These are phyloP conservation scores for Paracorniculantispora psalliotae DNA, from an alignment of 2,329 filamentous ascomycete species.

Conservation along the genomic window DNA sequence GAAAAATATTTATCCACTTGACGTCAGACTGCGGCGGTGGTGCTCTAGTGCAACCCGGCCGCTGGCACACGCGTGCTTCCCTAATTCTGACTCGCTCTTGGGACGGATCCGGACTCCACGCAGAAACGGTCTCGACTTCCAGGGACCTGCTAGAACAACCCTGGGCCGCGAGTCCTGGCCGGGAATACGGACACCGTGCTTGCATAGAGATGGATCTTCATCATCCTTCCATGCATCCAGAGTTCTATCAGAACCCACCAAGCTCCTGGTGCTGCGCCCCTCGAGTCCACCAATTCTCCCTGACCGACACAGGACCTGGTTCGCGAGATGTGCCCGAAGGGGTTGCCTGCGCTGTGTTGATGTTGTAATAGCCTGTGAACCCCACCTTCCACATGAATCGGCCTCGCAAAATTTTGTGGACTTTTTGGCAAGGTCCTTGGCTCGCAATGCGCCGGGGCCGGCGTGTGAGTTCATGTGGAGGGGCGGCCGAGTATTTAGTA, in stretches of 20 bases:
- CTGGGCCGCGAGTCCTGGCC: neutral
- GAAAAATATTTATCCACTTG: conserved; percentile 8
- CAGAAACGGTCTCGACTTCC: conserved; percentile 8
- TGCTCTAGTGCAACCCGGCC: neutral
- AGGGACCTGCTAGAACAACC: neutral
- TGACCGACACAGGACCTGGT: neutral
- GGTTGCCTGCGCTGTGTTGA: neutral
- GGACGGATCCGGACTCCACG: conserved; percentile 2
- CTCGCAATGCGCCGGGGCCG: neutral
- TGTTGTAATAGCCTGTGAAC: neutral
- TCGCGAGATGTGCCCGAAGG: neutral
- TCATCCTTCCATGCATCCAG: neutral
- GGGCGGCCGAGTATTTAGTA: neutral
- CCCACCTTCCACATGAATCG: conserved; percentile 3
- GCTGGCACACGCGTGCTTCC: neutral
- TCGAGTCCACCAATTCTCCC: neutral
- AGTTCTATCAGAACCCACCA: neutral
- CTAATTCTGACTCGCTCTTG: conserved; percentile 3
- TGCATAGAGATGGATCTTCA: neutral
- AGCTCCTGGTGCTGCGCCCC: neutral
- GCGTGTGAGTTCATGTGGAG: neutral
- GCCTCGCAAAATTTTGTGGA: neutral
- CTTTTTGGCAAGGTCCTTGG: neutral
- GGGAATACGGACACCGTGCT: neutral
- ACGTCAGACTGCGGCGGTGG: conserved; percentile 4